phyloP scores from a whole-genome alignment of 306 rosid genomes.

The Prunus mume region DNA sequence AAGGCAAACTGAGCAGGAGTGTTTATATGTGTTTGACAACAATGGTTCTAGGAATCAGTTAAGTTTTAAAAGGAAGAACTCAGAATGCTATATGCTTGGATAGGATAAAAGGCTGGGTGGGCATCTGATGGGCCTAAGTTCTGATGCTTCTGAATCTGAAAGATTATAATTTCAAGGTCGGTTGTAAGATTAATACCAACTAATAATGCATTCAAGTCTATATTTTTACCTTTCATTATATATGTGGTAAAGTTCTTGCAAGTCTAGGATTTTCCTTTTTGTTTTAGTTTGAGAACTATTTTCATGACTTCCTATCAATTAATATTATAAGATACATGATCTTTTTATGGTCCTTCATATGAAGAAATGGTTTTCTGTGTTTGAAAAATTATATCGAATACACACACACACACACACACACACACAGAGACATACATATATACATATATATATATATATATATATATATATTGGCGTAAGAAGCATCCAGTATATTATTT shows the following conservation, averaged over 20 bases:
- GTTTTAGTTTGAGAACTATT: background rate
- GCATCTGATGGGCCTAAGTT: background rate
- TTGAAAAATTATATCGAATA: background rate
- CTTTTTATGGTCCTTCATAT: background rate
- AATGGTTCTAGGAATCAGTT: background rate
- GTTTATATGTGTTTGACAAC: background rate
- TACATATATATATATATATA: too few species aligned
- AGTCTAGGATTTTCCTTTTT: background rate
- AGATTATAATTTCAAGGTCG: background rate
- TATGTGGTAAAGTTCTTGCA: background rate
- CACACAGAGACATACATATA: too few species aligned
- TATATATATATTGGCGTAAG: background rate
- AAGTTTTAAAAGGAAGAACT: background rate
- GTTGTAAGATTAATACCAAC: background rate
- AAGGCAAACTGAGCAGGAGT: background rate
- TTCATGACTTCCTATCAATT: background rate
- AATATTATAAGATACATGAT: conserved; percentile 6
- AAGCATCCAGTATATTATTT: conserved; percentile 3
- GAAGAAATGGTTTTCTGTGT: background rate
- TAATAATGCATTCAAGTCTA: background rate
- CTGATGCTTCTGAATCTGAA: background rate
- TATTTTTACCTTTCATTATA: background rate
- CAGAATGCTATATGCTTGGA: background rate
- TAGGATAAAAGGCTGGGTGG: background rate
- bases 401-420: too few species aligned